phyloP scores from a whole-genome alignment of 495 filamentous ascomycete species.

The Peziza echinospora region DNA sequence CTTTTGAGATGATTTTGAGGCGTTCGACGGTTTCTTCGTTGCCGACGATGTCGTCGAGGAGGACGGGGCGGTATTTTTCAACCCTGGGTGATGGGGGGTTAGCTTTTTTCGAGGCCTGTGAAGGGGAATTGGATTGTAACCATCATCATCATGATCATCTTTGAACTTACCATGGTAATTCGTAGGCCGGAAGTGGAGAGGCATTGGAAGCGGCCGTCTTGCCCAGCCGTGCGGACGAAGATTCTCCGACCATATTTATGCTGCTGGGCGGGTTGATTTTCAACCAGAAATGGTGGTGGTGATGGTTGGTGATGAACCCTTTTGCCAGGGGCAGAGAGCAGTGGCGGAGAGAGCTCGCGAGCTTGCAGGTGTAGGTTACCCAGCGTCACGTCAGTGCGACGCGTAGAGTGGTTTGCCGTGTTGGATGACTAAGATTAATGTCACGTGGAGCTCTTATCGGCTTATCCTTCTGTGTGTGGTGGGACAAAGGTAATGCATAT shows the following conservation, averaged over 20 bases:
- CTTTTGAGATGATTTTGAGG: slow-evolving; percentile 94
- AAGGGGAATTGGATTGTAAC: slow-evolving; percentile 3
- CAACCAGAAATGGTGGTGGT: too few relatives aligned
- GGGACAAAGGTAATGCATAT: too few relatives aligned
- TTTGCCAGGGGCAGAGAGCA: too few relatives aligned
- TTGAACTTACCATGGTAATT: slow-evolving; percentile 63
- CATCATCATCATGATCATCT: slow-evolving; percentile 4
- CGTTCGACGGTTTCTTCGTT: slow-evolving; percentile 96
- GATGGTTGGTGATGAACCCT: too few relatives aligned
- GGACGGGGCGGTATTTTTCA: slow-evolving; percentile 88
- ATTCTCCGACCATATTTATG: slow-evolving; percentile 40
- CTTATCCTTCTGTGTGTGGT: too few relatives aligned
- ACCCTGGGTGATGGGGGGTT: slow-evolving; percentile 38
- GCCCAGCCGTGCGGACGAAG: slow-evolving; percentile 49
- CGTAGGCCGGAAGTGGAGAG: slow-evolving; percentile 32
- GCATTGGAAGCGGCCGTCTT: slow-evolving; percentile 41
- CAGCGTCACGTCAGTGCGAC: too few relatives aligned
- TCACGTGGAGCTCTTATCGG: too few relatives aligned
- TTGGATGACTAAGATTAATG: too few relatives aligned
- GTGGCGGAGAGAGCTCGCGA: too few relatives aligned
- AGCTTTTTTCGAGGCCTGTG: slow-evolving; percentile 6
- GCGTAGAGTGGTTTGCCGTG: too few relatives aligned
- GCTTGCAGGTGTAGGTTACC: too few relatives aligned
- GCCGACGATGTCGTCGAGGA: slow-evolving; percentile 90
- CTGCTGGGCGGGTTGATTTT: too few relatives aligned